Conservation (phyloP, 805 yeast species). For the Starmerella ratchasimensis region DNA sequence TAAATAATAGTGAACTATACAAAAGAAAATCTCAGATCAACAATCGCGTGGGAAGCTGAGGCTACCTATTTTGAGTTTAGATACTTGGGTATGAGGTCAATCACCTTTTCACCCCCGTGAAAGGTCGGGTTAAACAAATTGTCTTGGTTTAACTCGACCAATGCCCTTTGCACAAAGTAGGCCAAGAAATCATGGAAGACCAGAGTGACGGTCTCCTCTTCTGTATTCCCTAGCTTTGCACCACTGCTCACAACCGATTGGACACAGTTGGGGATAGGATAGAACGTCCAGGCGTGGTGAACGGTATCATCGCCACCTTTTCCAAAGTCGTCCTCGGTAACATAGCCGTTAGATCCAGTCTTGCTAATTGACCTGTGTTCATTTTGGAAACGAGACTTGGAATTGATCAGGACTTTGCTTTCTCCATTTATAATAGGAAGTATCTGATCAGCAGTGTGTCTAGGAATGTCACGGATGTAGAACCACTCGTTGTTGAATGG, state of each 20-base stretch:
- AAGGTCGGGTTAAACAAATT: slow-evolving; percentile 15
- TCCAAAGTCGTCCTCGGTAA: slow-evolving; percentile 76
- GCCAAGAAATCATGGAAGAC: slow-evolving; percentile 69
- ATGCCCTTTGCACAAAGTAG: slow-evolving; percentile 36
- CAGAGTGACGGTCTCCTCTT: slow-evolving; percentile 43
- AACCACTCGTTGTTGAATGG: slow-evolving; percentile 78
- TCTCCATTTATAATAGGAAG: slow-evolving; percentile 39
- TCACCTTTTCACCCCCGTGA: slow-evolving; percentile 22
- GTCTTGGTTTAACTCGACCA: slow-evolving; percentile 24
- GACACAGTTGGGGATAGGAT: slow-evolving; percentile 67
- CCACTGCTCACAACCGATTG: slow-evolving; percentile 24
- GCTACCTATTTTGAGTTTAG: slow-evolving; percentile 7
- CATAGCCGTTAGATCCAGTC: slow-evolving; percentile 41
- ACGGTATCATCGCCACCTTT: slow-evolving; percentile 71
- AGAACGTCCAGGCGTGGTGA: slow-evolving; percentile 45
- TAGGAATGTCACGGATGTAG: slow-evolving; percentile 44
- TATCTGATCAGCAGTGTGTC: slow-evolving; percentile 40
- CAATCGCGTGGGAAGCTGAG: not conserved
- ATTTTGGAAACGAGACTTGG: slow-evolving; percentile 2
- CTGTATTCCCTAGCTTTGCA: not conserved
- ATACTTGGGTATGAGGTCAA: slow-evolving; percentile 24
- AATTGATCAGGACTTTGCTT: slow-evolving; percentile 12
- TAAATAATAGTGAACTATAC: slow-evolving; percentile 7
- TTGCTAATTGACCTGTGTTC: not conserved
- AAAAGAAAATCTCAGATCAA: not conserved